Base-by-base conservation (phyloP, 345 rosid species). In the Eucalyptus shirleyi region DNA sequence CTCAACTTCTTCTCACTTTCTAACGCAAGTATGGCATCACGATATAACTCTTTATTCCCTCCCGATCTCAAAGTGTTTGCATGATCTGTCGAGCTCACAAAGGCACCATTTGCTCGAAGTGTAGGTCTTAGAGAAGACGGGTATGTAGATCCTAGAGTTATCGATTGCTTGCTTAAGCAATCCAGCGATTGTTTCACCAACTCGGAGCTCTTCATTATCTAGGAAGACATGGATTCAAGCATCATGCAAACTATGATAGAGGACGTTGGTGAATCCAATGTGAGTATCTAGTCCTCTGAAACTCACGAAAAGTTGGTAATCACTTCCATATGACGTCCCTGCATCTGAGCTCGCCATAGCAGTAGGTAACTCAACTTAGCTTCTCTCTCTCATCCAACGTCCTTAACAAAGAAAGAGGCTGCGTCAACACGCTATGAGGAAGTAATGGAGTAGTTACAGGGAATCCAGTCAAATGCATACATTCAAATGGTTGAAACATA, bases 21-120 rank as follows among this genome's bases (percentile, higher is more conserved):
- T 19, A 15, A 2, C 8, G 16, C 3, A 0, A 7, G 21, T 32
- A 32, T 16, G 40, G 40, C 80, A 67, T 67, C 80, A 0, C 12
- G 6, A 67, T 67, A 67, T 5, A 67, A n/a, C 77, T 67, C 3
- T 4, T 67, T 65, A 15, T 4, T 65, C 17, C 37, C 37, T 65
- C 5, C 3, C 1, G 11, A 7, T 65, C 4, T 15, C 4, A 9
- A n/a, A 18, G 21, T n/a, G 21, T 15, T n/a, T 65, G 77, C 21
- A 65, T 3, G 3, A 65, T 65, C 1, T n/a, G 77, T 2, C 0
- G 6, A 65, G 37, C 77, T 65, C 72, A 0, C 10, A 9, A 9
- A 65, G 77, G 11, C 77, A 65, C 40, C 77, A n/a, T 7, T 7
- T 17, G 40, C 37, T 65, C 3, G 21, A n/a, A 65, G 77, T 11